Evolutionary conservation across 1,139 yeast genomes (phyloP).

Genomic region (Spathaspora sp.): DNA sequence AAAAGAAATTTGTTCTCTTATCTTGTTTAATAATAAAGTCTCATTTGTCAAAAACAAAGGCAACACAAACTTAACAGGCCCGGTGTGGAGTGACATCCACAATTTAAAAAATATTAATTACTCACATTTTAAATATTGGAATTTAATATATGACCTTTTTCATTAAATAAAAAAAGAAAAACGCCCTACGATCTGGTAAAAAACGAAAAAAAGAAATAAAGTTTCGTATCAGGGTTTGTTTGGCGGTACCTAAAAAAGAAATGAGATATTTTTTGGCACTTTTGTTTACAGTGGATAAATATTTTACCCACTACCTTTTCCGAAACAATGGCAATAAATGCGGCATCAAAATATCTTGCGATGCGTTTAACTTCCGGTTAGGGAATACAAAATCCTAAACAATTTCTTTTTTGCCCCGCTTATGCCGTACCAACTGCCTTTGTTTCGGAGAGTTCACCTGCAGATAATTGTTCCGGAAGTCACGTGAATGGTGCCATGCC

Average conservation of each 20-base stretch:
- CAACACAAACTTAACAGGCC: background rate
- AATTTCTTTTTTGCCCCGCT: background rate
- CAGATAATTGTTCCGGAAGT: conserved; percentile 1
- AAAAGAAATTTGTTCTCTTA: conserved; percentile 1
- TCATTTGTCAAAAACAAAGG: background rate
- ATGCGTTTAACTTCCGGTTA: conserved; percentile 3
- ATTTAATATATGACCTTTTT: no score
- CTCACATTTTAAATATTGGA: background rate
- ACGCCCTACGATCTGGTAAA: background rate
- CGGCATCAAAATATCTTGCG: background rate
- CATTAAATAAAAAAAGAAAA: no score
- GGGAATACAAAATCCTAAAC: background rate
- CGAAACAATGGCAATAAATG: background rate
- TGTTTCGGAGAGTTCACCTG: background rate
- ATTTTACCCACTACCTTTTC: background rate
- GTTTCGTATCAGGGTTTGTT: background rate
- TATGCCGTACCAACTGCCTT: conserved; percentile 4
- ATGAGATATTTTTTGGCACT: background rate
- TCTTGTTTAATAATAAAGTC: background rate
- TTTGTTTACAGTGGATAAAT: background rate
- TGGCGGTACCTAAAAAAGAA: background rate
- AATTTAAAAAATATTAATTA: conserved; percentile 1
- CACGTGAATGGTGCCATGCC: conserved; percentile 3
- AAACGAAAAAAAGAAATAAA: background rate
- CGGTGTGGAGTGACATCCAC: conserved; percentile 1